These are phyloP conservation scores for Haematococcus sp. DNA, from an alignment of 139 green algal genomes.

Conservation along the genomic window DNA sequence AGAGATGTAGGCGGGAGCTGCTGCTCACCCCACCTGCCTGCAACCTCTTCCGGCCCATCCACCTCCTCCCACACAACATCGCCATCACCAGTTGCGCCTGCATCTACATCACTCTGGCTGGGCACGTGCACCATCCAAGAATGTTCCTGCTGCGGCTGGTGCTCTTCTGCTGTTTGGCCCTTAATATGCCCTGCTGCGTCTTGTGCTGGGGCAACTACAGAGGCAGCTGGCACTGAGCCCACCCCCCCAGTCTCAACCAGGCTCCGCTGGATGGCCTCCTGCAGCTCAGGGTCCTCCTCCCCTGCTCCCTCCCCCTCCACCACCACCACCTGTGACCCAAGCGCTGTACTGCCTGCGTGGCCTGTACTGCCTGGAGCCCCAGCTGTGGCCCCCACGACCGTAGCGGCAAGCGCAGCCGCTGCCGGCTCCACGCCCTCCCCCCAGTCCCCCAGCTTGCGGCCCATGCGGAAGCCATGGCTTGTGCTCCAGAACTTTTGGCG, in stretches of 20 bases:
- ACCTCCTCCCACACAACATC: neutral
- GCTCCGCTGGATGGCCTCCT: conserved; percentile 69
- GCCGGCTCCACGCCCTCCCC: conserved; percentile 10
- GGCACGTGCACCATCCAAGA: too few species aligned
- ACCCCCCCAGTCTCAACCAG: conserved; percentile 24
- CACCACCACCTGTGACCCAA: neutral
- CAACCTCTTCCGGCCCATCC: neutral
- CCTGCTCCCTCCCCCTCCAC: conserved; percentile 5
- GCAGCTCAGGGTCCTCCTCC: conserved; percentile 61
- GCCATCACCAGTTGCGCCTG: too few species aligned
- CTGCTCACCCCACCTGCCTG: neutral
- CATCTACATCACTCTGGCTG: neutral
- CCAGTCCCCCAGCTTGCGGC: conserved; percentile 87
- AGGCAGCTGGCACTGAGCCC: neutral
- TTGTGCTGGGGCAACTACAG: neutral
- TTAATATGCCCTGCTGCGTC: neutral
- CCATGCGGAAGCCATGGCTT: conserved; percentile 80
- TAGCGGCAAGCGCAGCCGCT: neutral
- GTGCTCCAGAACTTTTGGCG: conserved; percentile 83
- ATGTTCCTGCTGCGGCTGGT: conserved; percentile 2
- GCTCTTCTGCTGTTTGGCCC: neutral
- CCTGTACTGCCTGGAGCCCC: conserved; percentile 10
- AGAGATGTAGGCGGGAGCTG: neutral
- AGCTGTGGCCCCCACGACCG: conserved; percentile 11
- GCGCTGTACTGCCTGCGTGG: conserved; percentile 2